Percentiles rank a stretch among this genome's conserved stretches.
Evolutionary conservation across 306 rosid species (phyloP).

Genomic region (Cajanus cajan): DNA sequence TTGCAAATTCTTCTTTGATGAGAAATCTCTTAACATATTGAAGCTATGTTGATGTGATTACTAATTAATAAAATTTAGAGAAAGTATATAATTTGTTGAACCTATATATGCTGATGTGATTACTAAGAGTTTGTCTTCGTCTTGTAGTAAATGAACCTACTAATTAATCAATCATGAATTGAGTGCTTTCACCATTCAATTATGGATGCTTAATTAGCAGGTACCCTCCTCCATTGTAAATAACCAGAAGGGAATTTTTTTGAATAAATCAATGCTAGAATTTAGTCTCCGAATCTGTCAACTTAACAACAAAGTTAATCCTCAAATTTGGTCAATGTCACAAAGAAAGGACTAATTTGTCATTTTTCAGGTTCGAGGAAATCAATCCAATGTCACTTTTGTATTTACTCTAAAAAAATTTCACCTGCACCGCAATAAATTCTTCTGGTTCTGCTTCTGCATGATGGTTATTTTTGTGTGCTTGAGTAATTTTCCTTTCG

Average conservation of each 20-base stretch:
- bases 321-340: background rate
- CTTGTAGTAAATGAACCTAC: too few relatives aligned
- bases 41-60: too few relatives aligned
- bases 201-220: too few relatives aligned
- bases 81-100: background rate
- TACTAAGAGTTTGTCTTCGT: background rate
- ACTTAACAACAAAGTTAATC: background rate
- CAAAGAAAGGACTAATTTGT: background rate
- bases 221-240: too few relatives aligned
- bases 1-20: background rate
- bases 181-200: too few relatives aligned
- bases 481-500: conserved; percentile 14
- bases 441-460: background rate
- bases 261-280: too few relatives aligned
- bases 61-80: background rate
- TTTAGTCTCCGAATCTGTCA: background rate
- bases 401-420: background rate
- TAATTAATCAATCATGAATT: too few relatives aligned
- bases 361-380: background rate
- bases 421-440: background rate
- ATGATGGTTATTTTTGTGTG: background rate
- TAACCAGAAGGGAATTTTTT: too few relatives aligned
- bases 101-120: background rate
- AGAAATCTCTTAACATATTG: background rate
- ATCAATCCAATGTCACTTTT: background rate